Evolutionary conservation across 768 basidiomycete genomes (phyloP).

Genomic region (Leccinum rimulosum): DNA sequence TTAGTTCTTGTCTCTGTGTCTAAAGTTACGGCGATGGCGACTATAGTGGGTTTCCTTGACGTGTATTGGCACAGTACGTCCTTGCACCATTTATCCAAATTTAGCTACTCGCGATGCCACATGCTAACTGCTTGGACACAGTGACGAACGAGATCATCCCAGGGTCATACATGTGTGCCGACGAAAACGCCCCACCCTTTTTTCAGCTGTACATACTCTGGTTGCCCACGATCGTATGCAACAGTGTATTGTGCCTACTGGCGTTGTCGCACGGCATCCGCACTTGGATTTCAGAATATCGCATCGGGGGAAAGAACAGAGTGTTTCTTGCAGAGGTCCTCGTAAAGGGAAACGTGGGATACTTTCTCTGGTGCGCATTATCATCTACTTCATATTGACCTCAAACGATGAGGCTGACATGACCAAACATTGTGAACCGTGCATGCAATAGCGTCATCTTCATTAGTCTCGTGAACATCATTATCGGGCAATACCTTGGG

Average conservation of each 20-base stretch:
- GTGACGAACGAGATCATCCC: neutral
- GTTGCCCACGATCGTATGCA: slow-evolving; percentile 8
- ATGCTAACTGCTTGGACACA: neutral
- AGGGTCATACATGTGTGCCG: slow-evolving; percentile 5
- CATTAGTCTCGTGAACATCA: neutral
- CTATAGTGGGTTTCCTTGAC: neutral
- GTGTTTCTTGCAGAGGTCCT: neutral
- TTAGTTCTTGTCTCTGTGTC: neutral
- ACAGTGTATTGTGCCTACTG: slow-evolving; percentile 5
- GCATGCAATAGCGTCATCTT: neutral
- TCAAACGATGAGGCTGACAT: neutral
- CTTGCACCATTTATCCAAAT: no score
- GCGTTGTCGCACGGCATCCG: slow-evolving; percentile 2
- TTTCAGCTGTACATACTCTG: slow-evolving; percentile 6
- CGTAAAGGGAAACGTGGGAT: neutral
- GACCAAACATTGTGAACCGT: neutral
- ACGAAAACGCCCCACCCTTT: neutral
- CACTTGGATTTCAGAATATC: neutral
- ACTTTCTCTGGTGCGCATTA: neutral
- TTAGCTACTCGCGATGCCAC: no score
- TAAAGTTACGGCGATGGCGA: neutral
- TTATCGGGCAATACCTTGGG: neutral
- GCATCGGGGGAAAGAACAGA: no score
- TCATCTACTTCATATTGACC: neutral
- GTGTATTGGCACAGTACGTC: neutral